Base-by-base conservation (phyloP, 805 yeast species). In the Candida silvatica region DNA sequence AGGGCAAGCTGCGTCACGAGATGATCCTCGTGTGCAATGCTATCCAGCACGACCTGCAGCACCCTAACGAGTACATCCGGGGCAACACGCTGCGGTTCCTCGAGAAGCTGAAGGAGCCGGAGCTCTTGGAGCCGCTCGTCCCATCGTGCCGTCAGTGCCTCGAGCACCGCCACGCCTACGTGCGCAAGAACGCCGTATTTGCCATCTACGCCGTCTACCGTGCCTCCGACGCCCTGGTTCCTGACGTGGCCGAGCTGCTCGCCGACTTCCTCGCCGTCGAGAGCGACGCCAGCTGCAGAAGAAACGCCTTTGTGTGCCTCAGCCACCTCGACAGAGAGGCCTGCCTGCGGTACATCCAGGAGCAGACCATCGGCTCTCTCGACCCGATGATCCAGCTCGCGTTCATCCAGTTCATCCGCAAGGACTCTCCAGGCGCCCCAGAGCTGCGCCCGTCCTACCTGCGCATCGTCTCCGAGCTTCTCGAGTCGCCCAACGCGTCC, bases 11-110 rank as follows among this genome's bases (percentile, higher is more conserved):
- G 69, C 85, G 85, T 63, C 97, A 90, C 59, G 99, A 92, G 64
- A 92, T 92, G 97, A 90, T 94, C 61, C 74, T 92, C 44, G 97
- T 90, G 34, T 92, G 97, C 66, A 94, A 94, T 59, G 96, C 97
- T 36, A 86, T 92, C 52, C 94, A 92, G 61, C 88, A 87, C 59
- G 99, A 92, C 58, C 72, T 92, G 49, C 97, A 88, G 62, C 98
- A 94, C 62, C 96, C 98, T 34, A 92, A 92, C 66, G 98, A 92
- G 62, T 92, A 80, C 56, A 81, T 92, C 45, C 77, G 97, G 52
- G 99, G 99, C 47, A 86, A 86, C 51, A 90, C 97, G 7, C 69
- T 92, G 59, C 77, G 97, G 52, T 90, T 87, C 59, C 70, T 94
- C 52, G 75, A 90, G 40, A 94, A 92, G 56, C 69, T 92, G 55